Evolutionary conservation across 495 filamentous ascomycete genomes (phyloP).

Genomic region (Lasiosphaeria miniovina): DNA sequence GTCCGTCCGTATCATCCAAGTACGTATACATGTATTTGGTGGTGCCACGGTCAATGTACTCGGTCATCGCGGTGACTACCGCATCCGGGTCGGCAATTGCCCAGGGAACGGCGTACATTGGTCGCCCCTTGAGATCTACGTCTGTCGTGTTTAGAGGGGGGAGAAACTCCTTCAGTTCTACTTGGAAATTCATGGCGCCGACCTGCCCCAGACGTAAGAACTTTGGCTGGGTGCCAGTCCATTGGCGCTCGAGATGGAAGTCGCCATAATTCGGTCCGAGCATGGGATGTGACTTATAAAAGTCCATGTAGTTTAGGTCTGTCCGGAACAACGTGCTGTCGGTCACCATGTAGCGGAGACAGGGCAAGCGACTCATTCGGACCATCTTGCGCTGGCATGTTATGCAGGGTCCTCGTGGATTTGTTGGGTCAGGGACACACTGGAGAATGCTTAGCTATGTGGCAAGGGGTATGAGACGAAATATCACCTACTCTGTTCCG

Average conservation of each 20-base stretch:
- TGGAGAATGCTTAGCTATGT: constrained; percentile 15
- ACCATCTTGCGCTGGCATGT: constrained; percentile 33
- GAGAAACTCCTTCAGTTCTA: constrained; percentile 34
- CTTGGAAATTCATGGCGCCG: constrained; percentile 20
- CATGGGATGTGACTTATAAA: constrained; percentile 33
- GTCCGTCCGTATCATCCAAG: constrained; percentile 32
- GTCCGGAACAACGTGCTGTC: constrained; percentile 39
- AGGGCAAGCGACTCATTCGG: constrained; percentile 35
- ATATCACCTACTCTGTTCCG: constrained; percentile 31
- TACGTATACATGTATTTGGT: constrained; percentile 29
- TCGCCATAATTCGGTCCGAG: constrained; percentile 36
- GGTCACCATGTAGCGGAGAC: constrained; percentile 40
- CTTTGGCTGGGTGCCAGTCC: constrained; percentile 23
- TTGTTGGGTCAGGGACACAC: constrained; percentile 35
- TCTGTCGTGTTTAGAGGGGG: constrained; percentile 23
- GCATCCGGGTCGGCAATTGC: constrained; percentile 34
- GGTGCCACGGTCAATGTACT: constrained; percentile 29
- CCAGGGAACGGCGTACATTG: constrained; percentile 40
- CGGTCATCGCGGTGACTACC: constrained; percentile 28
- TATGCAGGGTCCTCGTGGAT: constrained; percentile 33
- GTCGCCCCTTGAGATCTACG: constrained; percentile 32
- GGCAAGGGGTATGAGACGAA: background rate
- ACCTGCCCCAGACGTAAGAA: constrained; percentile 31
- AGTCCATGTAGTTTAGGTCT: constrained; percentile 31
- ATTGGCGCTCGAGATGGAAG: constrained; percentile 34